Base-by-base conservation (phyloP, 1,284 basidiomycete species). In the Papiliotrema nemorosa region DNA sequence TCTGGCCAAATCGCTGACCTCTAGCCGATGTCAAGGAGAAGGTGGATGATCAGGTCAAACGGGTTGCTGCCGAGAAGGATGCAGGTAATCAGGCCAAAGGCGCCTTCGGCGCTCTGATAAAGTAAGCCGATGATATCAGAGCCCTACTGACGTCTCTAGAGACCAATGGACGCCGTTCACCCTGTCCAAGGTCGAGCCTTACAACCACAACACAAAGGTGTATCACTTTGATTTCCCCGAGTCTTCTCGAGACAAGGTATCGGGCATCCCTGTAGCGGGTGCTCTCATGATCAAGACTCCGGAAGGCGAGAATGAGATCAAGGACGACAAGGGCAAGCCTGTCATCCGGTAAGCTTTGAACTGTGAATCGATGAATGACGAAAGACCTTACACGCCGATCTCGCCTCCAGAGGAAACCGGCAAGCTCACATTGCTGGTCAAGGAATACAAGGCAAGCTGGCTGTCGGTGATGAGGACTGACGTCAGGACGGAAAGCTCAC, bases 181-280 rank as follows among this genome's bases (percentile, higher is more conserved):
- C 67, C 81, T 97, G 64, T 87, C 87, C 75, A 82, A 85, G 68
- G 78, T 97, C 62, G 80, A 85, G 61, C 84, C 85, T 2, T 97
- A 97, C 80, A 98, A 94, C 81, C 87, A 94, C 80, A 91, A 94
- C 76, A 85, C 88, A 5, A 78, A 87, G 31, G 81, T 81, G 57
- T 94, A 90, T 76, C 79, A 86, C 51, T 96, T 98, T 69, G 85
- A 86, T 65, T 80, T 97, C 34, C 83, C 90, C 46, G 82, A 85
- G 55, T 82, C 88, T 57, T 84, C 86, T 3, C 49, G 58, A 35
- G 50, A 67, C 44, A 69, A 70, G 57, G 85, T 91, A 26, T 85
- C 87, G 14, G 81, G 81, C 78, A 47, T 82, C 78, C 53, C 82
- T 77, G 51, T 78, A 82, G 67, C 80, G 29, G 76, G 82, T 76